A percentile compares a stretch with the other conserved stretches of the same genome.
These are phyloP conservation scores for Vigna reflexopilosa DNA, from an alignment of 306 rosid species.

Conservation along the genomic window DNA sequence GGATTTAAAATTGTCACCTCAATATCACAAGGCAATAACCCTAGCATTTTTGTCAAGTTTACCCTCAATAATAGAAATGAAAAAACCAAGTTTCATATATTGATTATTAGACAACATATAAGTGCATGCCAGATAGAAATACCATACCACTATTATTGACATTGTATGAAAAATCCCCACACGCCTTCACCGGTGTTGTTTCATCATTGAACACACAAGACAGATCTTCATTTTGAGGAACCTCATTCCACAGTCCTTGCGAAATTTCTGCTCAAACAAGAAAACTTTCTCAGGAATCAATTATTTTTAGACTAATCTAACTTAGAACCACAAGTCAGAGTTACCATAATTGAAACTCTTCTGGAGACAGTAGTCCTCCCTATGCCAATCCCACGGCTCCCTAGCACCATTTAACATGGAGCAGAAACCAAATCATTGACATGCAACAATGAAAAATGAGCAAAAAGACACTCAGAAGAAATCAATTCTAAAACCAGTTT, in stretches of 20 bases:
- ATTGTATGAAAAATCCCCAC: conserved; percentile 71
- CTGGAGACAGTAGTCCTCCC: conserved; percentile 51
- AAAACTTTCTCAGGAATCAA: conserved; percentile 24
- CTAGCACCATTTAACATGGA: conserved; percentile 45
- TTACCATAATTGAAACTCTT: conserved; percentile 59
- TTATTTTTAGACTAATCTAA: neutral
- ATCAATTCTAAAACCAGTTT: neutral
- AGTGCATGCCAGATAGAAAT: neutral
- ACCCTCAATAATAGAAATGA: neutral
- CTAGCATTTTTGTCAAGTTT: neutral
- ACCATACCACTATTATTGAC: conserved; percentile 56
- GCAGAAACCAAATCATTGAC: conserved; percentile 17
- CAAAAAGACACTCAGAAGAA: conserved; percentile 12
- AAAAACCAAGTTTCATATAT: conserved; percentile 23
- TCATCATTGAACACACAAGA: conserved; percentile 80
- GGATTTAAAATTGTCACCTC: too few relatives aligned
- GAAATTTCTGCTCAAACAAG: conserved; percentile 59
- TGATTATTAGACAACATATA: conserved; percentile 15
- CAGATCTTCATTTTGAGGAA: conserved; percentile 62
- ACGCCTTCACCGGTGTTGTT: conserved; percentile 91
- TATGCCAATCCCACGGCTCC: conserved; percentile 72
- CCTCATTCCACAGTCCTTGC: conserved; percentile 66
- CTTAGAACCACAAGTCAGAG: conserved; percentile 26
- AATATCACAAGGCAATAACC: neutral
- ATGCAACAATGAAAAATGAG: conserved; percentile 13